Evolutionary conservation across 2,329 filamentous ascomycete genomes (phyloP).

Genomic region (Leptodontidium sp.): DNA sequence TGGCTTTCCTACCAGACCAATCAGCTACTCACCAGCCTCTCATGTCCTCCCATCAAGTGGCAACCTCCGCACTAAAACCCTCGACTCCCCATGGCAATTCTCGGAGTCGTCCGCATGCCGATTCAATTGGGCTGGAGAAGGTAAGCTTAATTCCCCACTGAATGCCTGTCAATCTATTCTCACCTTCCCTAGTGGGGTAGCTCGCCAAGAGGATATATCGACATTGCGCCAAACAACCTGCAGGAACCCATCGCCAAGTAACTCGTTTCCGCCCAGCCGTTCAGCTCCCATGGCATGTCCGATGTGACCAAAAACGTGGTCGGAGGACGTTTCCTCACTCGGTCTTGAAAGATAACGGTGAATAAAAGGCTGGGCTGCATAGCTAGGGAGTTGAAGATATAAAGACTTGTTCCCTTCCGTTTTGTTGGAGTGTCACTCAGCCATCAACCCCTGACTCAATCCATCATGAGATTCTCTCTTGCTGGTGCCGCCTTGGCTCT

Average conservation of each 20-base stretch:
- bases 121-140: slow-evolving; percentile 6
- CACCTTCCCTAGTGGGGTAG: slow-evolving; percentile 16
- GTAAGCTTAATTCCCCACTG: slow-evolving; percentile 10
- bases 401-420: slow-evolving; percentile 9
- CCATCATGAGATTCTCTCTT: slow-evolving; percentile 20
- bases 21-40: slow-evolving; percentile 11
- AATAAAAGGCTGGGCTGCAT: background rate
- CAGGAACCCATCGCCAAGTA: slow-evolving; percentile 19
- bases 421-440: background rate
- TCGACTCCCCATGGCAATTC: background rate
- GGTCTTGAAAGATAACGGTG: slow-evolving; percentile 10
- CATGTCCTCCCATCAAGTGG: background rate
- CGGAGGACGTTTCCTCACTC: slow-evolving; percentile 13
- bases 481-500: slow-evolving; percentile 10
- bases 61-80: background rate
- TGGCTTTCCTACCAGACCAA: background rate
- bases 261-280: slow-evolving; percentile 5
- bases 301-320: slow-evolving; percentile 17
- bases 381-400: background rate
- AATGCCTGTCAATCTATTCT: background rate
- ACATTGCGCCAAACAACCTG: slow-evolving; percentile 15
- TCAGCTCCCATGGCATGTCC: slow-evolving; percentile 13
- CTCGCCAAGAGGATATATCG: background rate
- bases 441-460: slow-evolving; percentile 14
- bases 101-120: slow-evolving; percentile 16